Percentiles rank a stretch among this genome's conserved stretches.
Evolutionary conservation across 768 basidiomycete genomes (phyloP).

Genomic region (Agrocybe praecox): DNA sequence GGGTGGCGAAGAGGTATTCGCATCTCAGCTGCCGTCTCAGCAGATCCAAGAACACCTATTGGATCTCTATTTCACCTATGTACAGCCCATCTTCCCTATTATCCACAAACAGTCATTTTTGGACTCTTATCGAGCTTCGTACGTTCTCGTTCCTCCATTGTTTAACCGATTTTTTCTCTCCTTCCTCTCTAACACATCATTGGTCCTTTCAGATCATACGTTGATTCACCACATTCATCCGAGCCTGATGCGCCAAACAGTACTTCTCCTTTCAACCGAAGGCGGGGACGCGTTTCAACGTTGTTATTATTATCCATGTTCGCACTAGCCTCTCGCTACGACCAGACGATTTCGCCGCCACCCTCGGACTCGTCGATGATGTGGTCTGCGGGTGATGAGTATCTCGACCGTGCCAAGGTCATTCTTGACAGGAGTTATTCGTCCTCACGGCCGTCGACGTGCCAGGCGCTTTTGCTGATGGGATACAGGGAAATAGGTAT

Average conservation of each 20-base stretch:
- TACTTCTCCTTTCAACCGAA: conserved; percentile 39
- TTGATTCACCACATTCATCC: conserved; percentile 19
- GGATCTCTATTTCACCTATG: conserved; percentile 78
- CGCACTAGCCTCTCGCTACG: conserved; percentile 77
- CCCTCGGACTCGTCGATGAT: conserved; percentile 57
- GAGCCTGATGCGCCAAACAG: conserved; percentile 11
- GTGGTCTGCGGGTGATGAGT: conserved; percentile 83
- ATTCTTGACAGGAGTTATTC: conserved; percentile 70
- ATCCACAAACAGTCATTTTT: conserved; percentile 72
- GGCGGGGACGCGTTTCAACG: conserved; percentile 53
- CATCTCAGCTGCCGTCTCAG: conserved; percentile 53
- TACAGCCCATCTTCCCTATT: conserved; percentile 80
- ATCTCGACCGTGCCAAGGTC: conserved; percentile 65
- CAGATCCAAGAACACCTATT: conserved; percentile 69
- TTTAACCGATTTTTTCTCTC: background rate
- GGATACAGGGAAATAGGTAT: conserved; percentile 87
- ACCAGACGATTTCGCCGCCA: conserved; percentile 30
- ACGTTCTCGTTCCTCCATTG: conserved; percentile 19
- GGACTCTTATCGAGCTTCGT: conserved; percentile 52
- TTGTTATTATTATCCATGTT: conserved; percentile 85
- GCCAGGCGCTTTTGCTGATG: conserved; percentile 79
- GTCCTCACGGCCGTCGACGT: conserved; percentile 71
- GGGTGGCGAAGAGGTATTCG: conserved; percentile 37
- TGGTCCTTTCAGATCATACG: conserved; percentile 7
- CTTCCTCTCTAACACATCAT: background rate